phyloP scores from a whole-genome alignment of 192 early-diverging fungal species.

The Mortierella hygrophila region DNA sequence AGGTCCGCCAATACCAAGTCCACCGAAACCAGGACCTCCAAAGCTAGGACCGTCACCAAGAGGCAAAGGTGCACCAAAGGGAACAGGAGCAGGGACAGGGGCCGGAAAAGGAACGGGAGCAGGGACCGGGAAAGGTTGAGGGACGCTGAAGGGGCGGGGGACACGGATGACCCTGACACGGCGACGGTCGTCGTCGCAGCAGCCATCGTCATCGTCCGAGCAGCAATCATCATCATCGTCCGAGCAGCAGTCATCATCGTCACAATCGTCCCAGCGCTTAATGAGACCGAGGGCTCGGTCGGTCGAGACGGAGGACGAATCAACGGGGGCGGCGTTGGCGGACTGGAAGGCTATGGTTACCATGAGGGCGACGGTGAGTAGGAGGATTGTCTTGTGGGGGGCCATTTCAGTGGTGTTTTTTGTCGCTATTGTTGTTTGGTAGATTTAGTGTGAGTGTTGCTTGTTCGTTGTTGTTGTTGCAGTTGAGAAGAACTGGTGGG shows the following conservation, averaged over 20 bases:
- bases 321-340: slow-evolving; percentile 26
- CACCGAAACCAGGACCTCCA: background rate
- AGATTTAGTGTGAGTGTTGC: background rate
- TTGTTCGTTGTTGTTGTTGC: background rate
- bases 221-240: background rate
- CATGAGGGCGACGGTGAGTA: slow-evolving; percentile 17
- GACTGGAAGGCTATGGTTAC: slow-evolving; percentile 30
- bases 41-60: background rate
- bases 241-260: background rate
- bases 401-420: slow-evolving; percentile 3
- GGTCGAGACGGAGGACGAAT: background rate
- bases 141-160: slow-evolving; percentile 15
- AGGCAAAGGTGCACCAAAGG: background rate
- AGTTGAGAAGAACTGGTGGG: background rate
- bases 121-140: slow-evolving; percentile 24
- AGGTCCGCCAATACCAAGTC: background rate
- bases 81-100: slow-evolving; percentile 1
- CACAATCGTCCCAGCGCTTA: slow-evolving; percentile 7
- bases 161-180: slow-evolving; percentile 15
- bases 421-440: background rate
- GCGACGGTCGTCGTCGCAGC: background rate
- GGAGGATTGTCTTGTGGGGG: slow-evolving; percentile 39
- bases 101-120: slow-evolving; percentile 19
- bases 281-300: background rate
- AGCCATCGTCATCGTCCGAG: slow-evolving; percentile 14